Evolutionary conservation across 1,139 yeast genomes (phyloP).

Genomic region (Nakaseomyces kungkrabaensis): DNA sequence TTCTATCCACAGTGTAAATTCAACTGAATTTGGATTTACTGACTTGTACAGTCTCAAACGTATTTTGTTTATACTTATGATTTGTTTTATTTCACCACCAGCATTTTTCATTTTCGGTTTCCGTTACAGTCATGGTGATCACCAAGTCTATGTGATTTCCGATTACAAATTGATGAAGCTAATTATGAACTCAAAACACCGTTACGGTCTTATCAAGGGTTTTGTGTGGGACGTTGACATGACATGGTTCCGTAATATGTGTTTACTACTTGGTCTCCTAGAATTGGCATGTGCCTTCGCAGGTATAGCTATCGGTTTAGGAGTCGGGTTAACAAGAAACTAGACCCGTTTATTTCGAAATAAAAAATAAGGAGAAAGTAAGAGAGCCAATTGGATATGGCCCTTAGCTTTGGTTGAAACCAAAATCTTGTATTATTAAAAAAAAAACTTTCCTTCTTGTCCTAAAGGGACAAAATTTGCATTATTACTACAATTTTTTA

Average conservation of each 20-base stretch:
- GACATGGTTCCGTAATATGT: slow-evolving; percentile 16
- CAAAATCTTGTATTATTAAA: too few relatives aligned
- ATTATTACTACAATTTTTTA: too few relatives aligned
- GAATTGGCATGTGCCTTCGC: slow-evolving; percentile 19
- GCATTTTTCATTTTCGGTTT: slow-evolving; percentile 19
- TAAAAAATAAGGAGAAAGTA: background rate
- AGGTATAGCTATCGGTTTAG: slow-evolving; percentile 30
- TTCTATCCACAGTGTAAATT: slow-evolving; percentile 16
- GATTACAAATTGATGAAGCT: slow-evolving; percentile 17
- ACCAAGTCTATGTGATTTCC: slow-evolving; percentile 6
- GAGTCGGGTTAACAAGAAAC: slow-evolving; percentile 26
- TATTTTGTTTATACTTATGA: slow-evolving; percentile 9
- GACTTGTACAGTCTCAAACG: slow-evolving; percentile 16
- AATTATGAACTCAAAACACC: slow-evolving; percentile 16
- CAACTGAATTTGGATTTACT: slow-evolving; percentile 9
- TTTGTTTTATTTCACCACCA: slow-evolving; percentile 19
- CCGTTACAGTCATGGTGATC: slow-evolving; percentile 9
- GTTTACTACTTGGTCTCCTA: slow-evolving; percentile 13
- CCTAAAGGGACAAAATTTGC: too few relatives aligned
- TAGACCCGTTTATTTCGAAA: background rate
- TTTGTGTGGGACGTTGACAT: slow-evolving; percentile 22
- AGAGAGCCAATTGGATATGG: too few relatives aligned
- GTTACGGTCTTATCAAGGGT: slow-evolving; percentile 17
- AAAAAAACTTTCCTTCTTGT: too few relatives aligned
- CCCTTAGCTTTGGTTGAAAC: too few relatives aligned